A percentile compares a stretch with the other conserved stretches of the same genome.
phyloP scores from a whole-genome alignment of 805 yeast genomes.

The Wickerhamiella shivajii region DNA sequence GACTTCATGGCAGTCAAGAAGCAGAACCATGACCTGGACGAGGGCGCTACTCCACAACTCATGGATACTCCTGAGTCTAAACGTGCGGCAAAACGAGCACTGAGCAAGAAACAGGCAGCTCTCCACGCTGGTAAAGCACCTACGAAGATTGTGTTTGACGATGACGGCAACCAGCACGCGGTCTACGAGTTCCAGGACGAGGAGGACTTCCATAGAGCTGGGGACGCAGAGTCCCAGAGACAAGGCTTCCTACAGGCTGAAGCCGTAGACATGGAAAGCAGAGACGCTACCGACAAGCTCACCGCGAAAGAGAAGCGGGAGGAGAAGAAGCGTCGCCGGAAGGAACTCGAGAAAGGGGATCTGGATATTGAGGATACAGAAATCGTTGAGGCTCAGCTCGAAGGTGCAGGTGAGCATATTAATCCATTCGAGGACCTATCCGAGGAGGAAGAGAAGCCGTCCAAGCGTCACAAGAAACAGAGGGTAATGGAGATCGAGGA shows the following conservation, averaged over 20 bases:
- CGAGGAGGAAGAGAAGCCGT: too few relatives aligned
- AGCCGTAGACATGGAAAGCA: constrained; percentile 47
- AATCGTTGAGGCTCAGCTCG: constrained; percentile 44
- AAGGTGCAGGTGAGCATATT: constrained; percentile 20
- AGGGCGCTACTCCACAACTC: constrained; percentile 30
- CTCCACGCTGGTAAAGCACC: constrained; percentile 49
- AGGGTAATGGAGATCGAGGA: constrained; percentile 62
- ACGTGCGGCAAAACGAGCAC: constrained; percentile 69
- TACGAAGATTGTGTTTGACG: constrained; percentile 75
- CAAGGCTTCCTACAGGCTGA: constrained; percentile 52
- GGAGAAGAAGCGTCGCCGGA: constrained; percentile 80
- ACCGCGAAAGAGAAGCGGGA: constrained; percentile 61
- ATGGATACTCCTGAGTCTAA: constrained; percentile 65
- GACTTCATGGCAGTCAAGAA: constrained; percentile 77
- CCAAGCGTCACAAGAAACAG: constrained; percentile 18
- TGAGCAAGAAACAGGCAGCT: constrained; percentile 62
- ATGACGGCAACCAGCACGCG: constrained; percentile 86
- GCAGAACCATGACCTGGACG: constrained; percentile 52
- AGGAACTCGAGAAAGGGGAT: constrained; percentile 58
- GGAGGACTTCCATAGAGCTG: constrained; percentile 61
- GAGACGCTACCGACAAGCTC: constrained; percentile 66
- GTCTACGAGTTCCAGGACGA: constrained; percentile 84
- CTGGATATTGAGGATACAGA: constrained; percentile 13
- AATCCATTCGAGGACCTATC: constrained; percentile 18
- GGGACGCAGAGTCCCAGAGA: constrained; percentile 57